These are phyloP conservation scores for Bauhinia variegata DNA, from an alignment of 306 rosid genomes.

Conservation along the genomic window DNA sequence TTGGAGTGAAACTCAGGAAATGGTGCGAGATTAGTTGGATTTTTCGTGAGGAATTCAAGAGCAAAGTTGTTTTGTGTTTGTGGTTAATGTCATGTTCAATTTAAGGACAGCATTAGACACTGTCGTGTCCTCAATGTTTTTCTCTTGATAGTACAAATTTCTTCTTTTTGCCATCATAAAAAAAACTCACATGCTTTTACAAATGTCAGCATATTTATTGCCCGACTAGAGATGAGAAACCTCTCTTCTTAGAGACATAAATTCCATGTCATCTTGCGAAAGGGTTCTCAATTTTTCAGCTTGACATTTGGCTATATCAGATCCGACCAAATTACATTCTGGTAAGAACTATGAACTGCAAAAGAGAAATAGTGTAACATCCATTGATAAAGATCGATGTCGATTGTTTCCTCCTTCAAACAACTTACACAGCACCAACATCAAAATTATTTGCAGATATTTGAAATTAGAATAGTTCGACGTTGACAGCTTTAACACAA, in stretches of 20 bases:
- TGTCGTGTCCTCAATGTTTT: not conserved
- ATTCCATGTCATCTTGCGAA: slow-evolving; percentile 20
- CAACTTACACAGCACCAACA: slow-evolving; percentile 22
- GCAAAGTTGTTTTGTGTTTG: not conserved
- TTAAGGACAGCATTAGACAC: not conserved
- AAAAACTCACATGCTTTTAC: too few relatives aligned
- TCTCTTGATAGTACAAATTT: slow-evolving; percentile 4
- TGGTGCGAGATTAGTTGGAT: too few relatives aligned
- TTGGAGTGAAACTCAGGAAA: not conserved
- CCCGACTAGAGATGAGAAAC: slow-evolving; percentile 1
- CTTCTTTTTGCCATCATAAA: slow-evolving; percentile 1
- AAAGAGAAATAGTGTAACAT: slow-evolving; percentile 6
- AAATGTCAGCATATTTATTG: too few relatives aligned
- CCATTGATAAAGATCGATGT: slow-evolving; percentile 6
- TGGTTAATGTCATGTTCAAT: not conserved
- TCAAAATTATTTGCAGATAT: slow-evolving; percentile 18
- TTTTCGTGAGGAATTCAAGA: not conserved
- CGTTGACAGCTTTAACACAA: slow-evolving; percentile 24
- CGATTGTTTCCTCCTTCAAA: not conserved
- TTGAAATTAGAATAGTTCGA: slow-evolving; percentile 2
- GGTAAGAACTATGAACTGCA: not conserved
- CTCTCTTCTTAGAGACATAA: slow-evolving; percentile 10
- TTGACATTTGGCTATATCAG: not conserved
- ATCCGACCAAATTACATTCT: not conserved
- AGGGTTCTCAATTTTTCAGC: slow-evolving; percentile 1